Base-by-base conservation (phyloP, 176 grass and related monocot genomes). In the Avena atlantica region DNA sequence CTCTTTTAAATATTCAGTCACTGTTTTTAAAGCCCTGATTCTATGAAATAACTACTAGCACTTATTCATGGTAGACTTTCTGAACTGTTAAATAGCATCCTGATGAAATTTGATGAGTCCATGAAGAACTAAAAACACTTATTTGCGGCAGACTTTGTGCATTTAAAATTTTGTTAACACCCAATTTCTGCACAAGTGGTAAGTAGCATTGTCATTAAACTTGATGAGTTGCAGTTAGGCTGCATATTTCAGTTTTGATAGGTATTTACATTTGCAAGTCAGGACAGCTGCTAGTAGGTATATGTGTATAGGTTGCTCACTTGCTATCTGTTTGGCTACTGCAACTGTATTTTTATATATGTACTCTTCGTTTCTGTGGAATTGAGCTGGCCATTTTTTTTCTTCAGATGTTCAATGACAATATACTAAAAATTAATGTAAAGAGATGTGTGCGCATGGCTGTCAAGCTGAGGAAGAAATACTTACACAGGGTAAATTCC, bases 331-430 rank as follows among this genome's bases (percentile, higher is more conserved):
- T 76, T 78, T 16, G 67, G 13, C 4, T 53, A 6, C 47, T 42
- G 47, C 48, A 81, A 76, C 29, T 75, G 12, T 36, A 66, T 51
- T 24, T 72, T 24, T 31, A 66, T 87, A 40, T 52, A 82, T 53
- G 4, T 53, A 12, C 63, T 53, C 14, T 78, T 40, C 13, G 3
- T 60, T 47, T 25, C 70, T 25, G n/a, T 69, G 51, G 55, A 79
- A 68, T 19, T 70, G 59, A 58, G 23, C 15, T 61, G 42, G 50
- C 37, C 20, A 40, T 1, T 56, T 78, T 68, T 75, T 63, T 6
- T 29, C 27, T 90, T 73, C 82, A 99, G 97, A 99, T 99, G 92
- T 96, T 99, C 83, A 99, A 99, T 55, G 97, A 99, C 64, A 99
- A 99, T 78, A 19, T 94, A 81, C 87, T 99, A 83, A 93, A 99